Percentiles rank a stretch among this genome's conserved stretches.
These are phyloP conservation scores for Blastobotrys serpentis DNA, from an alignment of 1,139 yeast species.

Conservation along the genomic window DNA sequence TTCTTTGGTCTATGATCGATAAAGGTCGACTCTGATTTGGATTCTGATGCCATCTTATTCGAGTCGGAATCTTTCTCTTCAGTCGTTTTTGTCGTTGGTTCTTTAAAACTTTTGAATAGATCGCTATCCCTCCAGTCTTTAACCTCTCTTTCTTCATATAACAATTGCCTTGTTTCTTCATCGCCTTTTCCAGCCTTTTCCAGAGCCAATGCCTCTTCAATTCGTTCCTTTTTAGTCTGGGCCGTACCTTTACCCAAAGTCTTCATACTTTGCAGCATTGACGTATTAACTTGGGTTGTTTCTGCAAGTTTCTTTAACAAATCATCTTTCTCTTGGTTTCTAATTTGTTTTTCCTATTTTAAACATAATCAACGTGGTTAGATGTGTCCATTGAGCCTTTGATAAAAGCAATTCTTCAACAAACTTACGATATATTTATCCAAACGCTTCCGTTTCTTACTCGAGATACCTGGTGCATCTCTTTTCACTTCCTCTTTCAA, in stretches of 20 bases:
- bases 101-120: slow-evolving; percentile 13
- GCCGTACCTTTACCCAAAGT: slow-evolving; percentile 68
- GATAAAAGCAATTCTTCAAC: neutral
- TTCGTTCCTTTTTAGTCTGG: slow-evolving; percentile 66
- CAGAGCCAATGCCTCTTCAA: slow-evolving; percentile 69
- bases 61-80: slow-evolving; percentile 11
- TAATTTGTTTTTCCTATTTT: slow-evolving; percentile 74
- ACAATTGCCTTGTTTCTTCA: slow-evolving; percentile 58
- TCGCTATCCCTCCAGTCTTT: slow-evolving; percentile 60
- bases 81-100: neutral
- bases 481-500: slow-evolving; percentile 61
- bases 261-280: slow-evolving; percentile 66
- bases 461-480: slow-evolving; percentile 63
- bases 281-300: slow-evolving; percentile 56
- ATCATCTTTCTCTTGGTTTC: slow-evolving; percentile 82
- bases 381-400: neutral
- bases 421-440: slow-evolving; percentile 45
- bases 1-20: slow-evolving; percentile 55
- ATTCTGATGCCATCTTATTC: slow-evolving; percentile 19
- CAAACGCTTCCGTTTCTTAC: slow-evolving; percentile 65
- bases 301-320: slow-evolving; percentile 74
- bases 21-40: slow-evolving; percentile 49
- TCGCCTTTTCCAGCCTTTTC: slow-evolving; percentile 74
- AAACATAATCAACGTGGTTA: neutral
- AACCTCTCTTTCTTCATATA: slow-evolving; percentile 68